Base-by-base conservation (phyloP, 768 basidiomycete species). In the Lactarius hatsudake region DNA sequence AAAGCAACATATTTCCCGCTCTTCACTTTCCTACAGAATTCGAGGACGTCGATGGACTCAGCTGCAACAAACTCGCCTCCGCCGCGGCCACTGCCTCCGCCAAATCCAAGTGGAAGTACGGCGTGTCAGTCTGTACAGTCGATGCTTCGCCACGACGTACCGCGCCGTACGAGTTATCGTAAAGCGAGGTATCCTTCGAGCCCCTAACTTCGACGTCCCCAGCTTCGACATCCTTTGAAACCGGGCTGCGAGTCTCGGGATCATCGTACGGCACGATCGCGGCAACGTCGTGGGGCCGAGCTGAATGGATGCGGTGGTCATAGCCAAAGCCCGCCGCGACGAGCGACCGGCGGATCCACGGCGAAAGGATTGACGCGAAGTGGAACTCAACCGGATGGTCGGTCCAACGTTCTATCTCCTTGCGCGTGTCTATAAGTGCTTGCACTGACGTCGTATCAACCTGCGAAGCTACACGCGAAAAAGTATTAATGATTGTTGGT, bases 401-500 rank as follows among this genome's bases (percentile, higher is more conserved):
- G 10, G 88, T 84, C 90, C 92, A 98, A 72, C 86, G 84, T 75
- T 98, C 94, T n/a, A 98, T 83, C 76, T 91, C 91, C 36, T 79
- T 85, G 23, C 95, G 87, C 1, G 93, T 85, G 75, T 99, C 97
- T 65, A 97, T 88, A 55, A 99, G 82, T 40, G 93, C 86, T 77
- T 98, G 97, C 1, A 94, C 83, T 28, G 91, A 90, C 1, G 97
- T 98, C 8, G 92, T 93, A 73, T 99, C 97, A 53, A 98, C 83
- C 70, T 98, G 90, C 56, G 87, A 88, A 65, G n/a, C 90, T 93
- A 75, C 18, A 58, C 40, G 6, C 45, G n/a, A 12, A 62, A 34
- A 23, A 38, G 62, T 7, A 55, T 68, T 28, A 62, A 55, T 63
- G 53, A 59, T 23, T 43, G 42, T 4, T 43, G 20, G 45, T 12